These are phyloP conservation scores for Penicillium longicatenatum DNA, from an alignment of 495 filamentous ascomycete genomes.

Conservation along the genomic window DNA sequence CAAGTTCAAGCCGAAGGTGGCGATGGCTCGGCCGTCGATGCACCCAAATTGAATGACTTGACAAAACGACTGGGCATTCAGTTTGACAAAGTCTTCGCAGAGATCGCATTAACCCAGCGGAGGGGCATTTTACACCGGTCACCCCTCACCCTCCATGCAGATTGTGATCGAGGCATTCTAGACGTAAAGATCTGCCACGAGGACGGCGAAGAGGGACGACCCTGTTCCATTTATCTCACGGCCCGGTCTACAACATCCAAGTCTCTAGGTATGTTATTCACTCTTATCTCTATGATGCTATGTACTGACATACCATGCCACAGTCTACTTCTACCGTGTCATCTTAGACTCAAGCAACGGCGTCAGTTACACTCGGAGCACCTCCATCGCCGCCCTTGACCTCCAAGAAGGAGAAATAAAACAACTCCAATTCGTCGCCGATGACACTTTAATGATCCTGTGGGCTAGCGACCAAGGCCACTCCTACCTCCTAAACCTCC, in stretches of 20 bases:
- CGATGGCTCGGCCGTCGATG: constrained; percentile 29
- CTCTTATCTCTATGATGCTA: background rate
- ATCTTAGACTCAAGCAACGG: constrained; percentile 53
- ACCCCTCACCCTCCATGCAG: constrained; percentile 45
- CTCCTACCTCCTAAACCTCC: constrained; percentile 42
- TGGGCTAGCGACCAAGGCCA: constrained; percentile 17
- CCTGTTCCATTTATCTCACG: constrained; percentile 42
- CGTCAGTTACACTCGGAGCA: constrained; percentile 52
- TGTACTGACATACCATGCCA: background rate
- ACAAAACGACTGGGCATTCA: constrained; percentile 52
- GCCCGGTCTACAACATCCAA: constrained; percentile 34
- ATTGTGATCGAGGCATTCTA: constrained; percentile 40
- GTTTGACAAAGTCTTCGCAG: constrained; percentile 56
- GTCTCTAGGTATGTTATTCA: constrained; percentile 33
- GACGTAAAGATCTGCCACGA: constrained; percentile 43
- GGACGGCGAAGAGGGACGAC: constrained; percentile 25
- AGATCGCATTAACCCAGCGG: constrained; percentile 60
- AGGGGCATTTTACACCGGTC: constrained; percentile 57
- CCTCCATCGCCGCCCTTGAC: constrained; percentile 42
- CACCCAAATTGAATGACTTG: constrained; percentile 56
- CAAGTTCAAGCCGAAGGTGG: constrained; percentile 24
- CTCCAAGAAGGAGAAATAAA: constrained; percentile 46
- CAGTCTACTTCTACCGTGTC: constrained; percentile 55
- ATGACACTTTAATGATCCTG: constrained; percentile 54
- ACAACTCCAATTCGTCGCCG: constrained; percentile 59